Conservation (phyloP, 345 rosid genomes). For the Barbarea vulgaris region DNA sequence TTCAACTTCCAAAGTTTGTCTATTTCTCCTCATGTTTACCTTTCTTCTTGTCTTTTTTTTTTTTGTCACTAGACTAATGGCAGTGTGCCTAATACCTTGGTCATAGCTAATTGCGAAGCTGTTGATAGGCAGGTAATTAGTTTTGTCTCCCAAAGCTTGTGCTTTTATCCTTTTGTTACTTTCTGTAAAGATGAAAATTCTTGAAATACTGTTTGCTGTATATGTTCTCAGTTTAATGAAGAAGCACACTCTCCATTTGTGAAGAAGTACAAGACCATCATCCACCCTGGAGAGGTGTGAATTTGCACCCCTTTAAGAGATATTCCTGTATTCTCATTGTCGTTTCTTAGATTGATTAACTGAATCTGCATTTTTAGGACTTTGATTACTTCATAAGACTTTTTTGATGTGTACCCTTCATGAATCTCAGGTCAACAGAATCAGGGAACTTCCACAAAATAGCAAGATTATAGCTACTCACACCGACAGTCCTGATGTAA, state of each 20-base stretch:
- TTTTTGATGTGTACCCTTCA: not conserved
- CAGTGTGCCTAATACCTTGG: slow-evolving; percentile 89
- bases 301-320: not conserved
- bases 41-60: not conserved
- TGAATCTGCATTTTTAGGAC: not conserved
- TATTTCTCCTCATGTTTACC: not conserved
- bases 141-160: not conserved
- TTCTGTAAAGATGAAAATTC: not conserved
- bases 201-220: not conserved
- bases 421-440: slow-evolving; percentile 78
- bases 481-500: slow-evolving; percentile 91
- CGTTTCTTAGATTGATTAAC: not conserved
- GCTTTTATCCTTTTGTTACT: not conserved
- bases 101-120: slow-evolving; percentile 83
- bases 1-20: not conserved
- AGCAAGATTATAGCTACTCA: slow-evolving; percentile 91
- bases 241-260: slow-evolving; percentile 86
- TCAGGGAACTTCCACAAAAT: slow-evolving; percentile 90
- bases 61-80: slow-evolving; percentile 72
- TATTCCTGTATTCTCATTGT: not conserved
- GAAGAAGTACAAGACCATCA: slow-evolving; percentile 89
- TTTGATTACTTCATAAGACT: not conserved
- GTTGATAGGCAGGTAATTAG: slow-evolving; percentile 67
- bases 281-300: slow-evolving; percentile 97
- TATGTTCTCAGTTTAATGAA: slow-evolving; percentile 64